A percentile compares a stretch with the other conserved stretches of the same genome.
phyloP scores from a whole-genome alignment of 2,329 filamentous ascomycete species.

The Cytospora leucostoma region DNA sequence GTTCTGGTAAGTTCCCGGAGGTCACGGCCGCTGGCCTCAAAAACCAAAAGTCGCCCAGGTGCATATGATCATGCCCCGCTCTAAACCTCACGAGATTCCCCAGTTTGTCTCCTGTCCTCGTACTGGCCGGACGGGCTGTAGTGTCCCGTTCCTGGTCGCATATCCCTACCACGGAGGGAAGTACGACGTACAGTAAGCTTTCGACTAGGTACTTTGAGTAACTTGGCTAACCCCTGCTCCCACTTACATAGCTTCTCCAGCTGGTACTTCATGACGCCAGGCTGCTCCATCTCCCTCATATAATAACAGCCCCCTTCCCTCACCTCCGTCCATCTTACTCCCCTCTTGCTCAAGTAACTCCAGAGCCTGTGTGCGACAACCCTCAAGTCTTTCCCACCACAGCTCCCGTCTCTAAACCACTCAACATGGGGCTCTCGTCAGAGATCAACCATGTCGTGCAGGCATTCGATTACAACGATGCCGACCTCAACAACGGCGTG shows the following conservation, averaged over 20 bases:
- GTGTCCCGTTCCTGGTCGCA: conserved; percentile 8
- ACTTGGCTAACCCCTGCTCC: conserved; percentile 36
- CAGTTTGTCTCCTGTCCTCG: conserved; percentile 15
- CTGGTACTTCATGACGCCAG: conserved; percentile 54
- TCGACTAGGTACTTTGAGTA: conserved; percentile 24
- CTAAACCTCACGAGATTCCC: conserved; percentile 27
- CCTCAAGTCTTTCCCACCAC: conserved; percentile 55
- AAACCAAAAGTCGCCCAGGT: conserved; percentile 17
- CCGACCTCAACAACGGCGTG: conserved; percentile 77
- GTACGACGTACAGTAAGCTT: conserved; percentile 15
- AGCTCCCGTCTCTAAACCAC: conserved; percentile 55
- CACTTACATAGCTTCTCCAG: conserved; percentile 48
- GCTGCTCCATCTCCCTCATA: conserved; percentile 41
- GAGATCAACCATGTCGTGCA: conserved; percentile 79
- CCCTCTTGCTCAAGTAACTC: conserved; percentile 43
- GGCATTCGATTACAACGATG: conserved; percentile 82
- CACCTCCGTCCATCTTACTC: conserved; percentile 43
- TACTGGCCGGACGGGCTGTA: not conserved
- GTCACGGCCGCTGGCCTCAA: conserved; percentile 17
- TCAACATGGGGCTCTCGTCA: conserved; percentile 63
- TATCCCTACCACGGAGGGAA: not conserved
- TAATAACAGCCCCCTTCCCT: conserved; percentile 36
- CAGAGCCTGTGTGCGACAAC: conserved; percentile 56
- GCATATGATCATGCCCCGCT: conserved; percentile 25
- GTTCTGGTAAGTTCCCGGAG: conserved; percentile 36